Percentiles rank a stretch among this genome's conserved stretches.
Conservation (phyloP, 805 yeast genomes). For the Metschnikowia vanudenii region DNA sequence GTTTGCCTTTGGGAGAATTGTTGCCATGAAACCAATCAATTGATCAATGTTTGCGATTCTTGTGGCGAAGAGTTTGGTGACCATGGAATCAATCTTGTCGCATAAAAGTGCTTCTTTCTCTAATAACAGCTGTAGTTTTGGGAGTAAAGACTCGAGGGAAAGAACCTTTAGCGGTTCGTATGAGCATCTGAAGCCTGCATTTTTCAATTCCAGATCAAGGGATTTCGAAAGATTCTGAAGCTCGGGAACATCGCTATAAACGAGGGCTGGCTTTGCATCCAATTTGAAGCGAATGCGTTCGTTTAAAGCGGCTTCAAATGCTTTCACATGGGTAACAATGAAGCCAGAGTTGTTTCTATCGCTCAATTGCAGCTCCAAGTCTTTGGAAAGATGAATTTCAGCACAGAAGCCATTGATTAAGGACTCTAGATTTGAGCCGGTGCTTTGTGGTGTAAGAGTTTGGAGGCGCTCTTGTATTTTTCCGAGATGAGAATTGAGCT, state of each 20-base stretch:
- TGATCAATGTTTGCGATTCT: constrained; percentile 6
- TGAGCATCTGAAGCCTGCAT: constrained; percentile 12
- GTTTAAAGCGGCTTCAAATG: constrained; percentile 1
- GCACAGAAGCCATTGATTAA: constrained; percentile 6
- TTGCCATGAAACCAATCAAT: constrained; percentile 4
- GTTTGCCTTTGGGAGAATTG: not conserved
- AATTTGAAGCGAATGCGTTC: constrained; percentile 7
- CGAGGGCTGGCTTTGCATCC: constrained; percentile 8
- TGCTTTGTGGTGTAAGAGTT: not conserved
- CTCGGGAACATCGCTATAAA: constrained; percentile 18
- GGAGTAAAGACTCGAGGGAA: constrained; percentile 8
- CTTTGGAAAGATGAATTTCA: not conserved
- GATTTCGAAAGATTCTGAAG: constrained; percentile 12
- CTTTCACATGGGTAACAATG: not conserved
- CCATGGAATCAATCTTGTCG: not conserved
- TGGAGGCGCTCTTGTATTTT: constrained; percentile 5
- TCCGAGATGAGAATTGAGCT: constrained; percentile 17
- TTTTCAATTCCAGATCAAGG: constrained; percentile 8
- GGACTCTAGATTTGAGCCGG: not conserved
- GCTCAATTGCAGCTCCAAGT: constrained; percentile 1
- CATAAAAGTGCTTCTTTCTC: constrained; percentile 4
- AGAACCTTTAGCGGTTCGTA: constrained; percentile 18
- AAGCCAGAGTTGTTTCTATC: not conserved
- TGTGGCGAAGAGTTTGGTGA: constrained; percentile 5
- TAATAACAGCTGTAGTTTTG: constrained; percentile 7